Percentiles rank a stretch among this genome's conserved stretches.
Evolutionary conservation across 805 yeast species (phyloP).

Genomic region (Suhomyces xylopsoci): DNA sequence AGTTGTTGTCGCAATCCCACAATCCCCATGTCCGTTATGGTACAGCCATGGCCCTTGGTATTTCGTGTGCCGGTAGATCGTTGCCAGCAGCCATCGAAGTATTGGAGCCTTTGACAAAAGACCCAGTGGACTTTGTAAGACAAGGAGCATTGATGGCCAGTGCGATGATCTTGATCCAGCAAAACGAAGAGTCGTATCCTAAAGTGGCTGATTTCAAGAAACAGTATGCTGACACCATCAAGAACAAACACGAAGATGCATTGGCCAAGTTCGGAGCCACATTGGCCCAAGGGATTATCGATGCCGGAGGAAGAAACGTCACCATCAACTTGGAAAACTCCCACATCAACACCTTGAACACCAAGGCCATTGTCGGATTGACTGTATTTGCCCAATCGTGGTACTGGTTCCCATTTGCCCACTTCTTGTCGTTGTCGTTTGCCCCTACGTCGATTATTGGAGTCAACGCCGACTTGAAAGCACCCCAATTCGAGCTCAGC

Average conservation of each 20-base stretch:
- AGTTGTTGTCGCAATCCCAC: conserved; percentile 87
- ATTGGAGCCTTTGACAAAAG: conserved; percentile 87
- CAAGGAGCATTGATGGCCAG: conserved; percentile 95
- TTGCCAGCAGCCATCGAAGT: conserved; percentile 86
- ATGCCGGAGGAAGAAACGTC: conserved; percentile 98
- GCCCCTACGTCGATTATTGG: conserved; percentile 91
- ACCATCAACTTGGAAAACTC: conserved; percentile 86
- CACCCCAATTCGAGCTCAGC: conserved; percentile 77
- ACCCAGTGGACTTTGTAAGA: conserved; percentile 94
- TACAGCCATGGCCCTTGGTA: conserved; percentile 95
- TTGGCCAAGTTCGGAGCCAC: conserved; percentile 98
- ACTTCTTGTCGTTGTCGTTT: conserved; percentile 86
- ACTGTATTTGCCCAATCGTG: conserved; percentile 89
- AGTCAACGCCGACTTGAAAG: conserved; percentile 71
- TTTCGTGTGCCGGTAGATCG: conserved; percentile 95
- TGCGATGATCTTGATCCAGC: conserved; percentile 85
- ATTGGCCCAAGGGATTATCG: conserved; percentile 93
- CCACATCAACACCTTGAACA: conserved; percentile 86
- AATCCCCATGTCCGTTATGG: conserved; percentile 98
- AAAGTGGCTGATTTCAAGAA: conserved; percentile 77
- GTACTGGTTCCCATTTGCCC: conserved; percentile 98
- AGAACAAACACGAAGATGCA: conserved; percentile 92
- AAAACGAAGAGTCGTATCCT: conserved; percentile 78
- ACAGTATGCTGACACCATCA: conserved; percentile 68
- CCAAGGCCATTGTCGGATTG: conserved; percentile 88